phyloP scores from a whole-genome alignment of 2,329 filamentous ascomycete species.

The Botryotinia convoluta region DNA sequence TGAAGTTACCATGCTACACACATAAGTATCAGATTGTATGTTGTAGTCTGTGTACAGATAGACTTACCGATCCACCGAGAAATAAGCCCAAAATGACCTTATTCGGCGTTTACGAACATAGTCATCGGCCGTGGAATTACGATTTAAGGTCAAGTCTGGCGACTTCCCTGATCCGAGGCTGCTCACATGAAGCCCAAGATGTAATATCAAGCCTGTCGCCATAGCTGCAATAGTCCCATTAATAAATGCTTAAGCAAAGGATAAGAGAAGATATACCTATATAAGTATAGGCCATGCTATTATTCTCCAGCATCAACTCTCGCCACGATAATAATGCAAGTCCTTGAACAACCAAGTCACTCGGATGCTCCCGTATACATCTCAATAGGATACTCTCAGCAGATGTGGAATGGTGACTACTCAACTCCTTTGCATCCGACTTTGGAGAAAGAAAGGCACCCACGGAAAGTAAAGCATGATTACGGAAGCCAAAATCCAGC shows the following conservation, averaged over 20 bases:
- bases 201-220: neutral
- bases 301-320: conserved; percentile 8
- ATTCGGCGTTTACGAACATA: conserved; percentile 16
- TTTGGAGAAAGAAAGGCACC: conserved; percentile 2
- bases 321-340: conserved; percentile 7
- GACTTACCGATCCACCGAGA: conserved; percentile 24
- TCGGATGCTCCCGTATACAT: neutral
- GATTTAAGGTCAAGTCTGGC: neutral
- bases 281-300: conserved; percentile 8
- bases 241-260: neutral
- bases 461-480: conserved; percentile 1
- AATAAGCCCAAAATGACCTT: conserved; percentile 26
- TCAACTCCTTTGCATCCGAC: neutral
- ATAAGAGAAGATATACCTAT: neutral
- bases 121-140: neutral
- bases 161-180: neutral
- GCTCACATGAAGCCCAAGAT: conserved; percentile 5
- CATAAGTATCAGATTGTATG: neutral
- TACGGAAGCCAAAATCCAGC: neutral
- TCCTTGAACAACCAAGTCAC: conserved; percentile 7
- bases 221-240: neutral
- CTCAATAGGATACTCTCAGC: neutral
- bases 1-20: conserved; percentile 21
- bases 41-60: neutral
- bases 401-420: neutral